These are phyloP conservation scores for Platanthera zijinensis DNA, from an alignment of 106 monocot species.

Conservation along the genomic window DNA sequence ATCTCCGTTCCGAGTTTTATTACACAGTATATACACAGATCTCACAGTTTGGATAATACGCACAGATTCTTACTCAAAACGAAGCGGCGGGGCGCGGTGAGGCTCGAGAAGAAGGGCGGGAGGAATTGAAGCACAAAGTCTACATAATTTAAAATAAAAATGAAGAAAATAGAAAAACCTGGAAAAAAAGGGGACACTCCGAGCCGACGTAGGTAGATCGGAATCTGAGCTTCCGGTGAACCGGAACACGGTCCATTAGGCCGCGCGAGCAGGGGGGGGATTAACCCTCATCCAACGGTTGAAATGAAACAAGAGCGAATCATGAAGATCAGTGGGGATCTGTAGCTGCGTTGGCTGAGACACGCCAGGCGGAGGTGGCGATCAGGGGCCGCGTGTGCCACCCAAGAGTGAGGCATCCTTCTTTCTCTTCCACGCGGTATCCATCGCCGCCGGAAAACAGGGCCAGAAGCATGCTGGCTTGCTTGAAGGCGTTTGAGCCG, in stretches of 20 bases:
- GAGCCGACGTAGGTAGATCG: neutral
- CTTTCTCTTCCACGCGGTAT: slow-evolving; percentile 76
- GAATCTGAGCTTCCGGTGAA: neutral
- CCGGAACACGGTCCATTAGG: neutral
- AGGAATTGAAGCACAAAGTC: neutral
- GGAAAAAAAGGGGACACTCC: neutral
- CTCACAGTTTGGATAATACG: neutral
- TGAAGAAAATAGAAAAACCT: neutral
- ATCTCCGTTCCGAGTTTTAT: neutral
- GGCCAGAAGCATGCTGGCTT: slow-evolving; percentile 73
- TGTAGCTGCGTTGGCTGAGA: neutral
- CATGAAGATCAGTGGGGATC: neutral
- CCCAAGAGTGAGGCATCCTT: slow-evolving; percentile 78
- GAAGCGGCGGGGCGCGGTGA: neutral
- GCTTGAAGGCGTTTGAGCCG: slow-evolving; percentile 86
- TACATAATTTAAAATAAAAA: neutral
- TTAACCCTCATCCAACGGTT: neutral
- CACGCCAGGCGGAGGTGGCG: slow-evolving; percentile 81
- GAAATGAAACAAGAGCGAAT: neutral
- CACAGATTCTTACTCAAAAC: neutral
- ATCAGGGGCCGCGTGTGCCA: slow-evolving; percentile 89
- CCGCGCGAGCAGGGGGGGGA: too few relatives aligned
- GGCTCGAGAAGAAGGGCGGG: neutral
- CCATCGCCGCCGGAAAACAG: slow-evolving; percentile 76
- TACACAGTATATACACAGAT: neutral